Base-by-base conservation (phyloP, 306 rosid genomes). In the Alnus glutinosa region DNA sequence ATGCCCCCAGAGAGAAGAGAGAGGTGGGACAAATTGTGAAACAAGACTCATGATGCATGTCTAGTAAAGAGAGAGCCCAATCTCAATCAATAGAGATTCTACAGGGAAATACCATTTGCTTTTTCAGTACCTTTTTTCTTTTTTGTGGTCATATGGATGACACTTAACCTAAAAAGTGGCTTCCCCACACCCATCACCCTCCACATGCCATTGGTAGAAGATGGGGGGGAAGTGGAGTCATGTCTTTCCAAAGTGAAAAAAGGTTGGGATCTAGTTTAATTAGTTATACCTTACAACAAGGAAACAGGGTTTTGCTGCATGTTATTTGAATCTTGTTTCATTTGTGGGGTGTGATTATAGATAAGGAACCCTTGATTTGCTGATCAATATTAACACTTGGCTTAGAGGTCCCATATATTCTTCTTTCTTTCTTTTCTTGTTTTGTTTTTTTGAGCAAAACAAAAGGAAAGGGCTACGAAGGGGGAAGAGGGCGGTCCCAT, bases 31-130 rank as follows among this genome's bases (percentile, higher is more conserved):
- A 90, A 82, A 85, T 74, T 85, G 87, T 87, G 92, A 89, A 86
- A 79, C 82, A 88, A 85, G 74, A 84, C 51, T 88, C 91, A 92
- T 90, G 93, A 92, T 94, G 83, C 84, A 77, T 94, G 97, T 92
- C 94, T 84, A 68, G 57, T 79, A 90, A 94, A 94, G 94, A 44
- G 79, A 85, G 79, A 84, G 77, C 86, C 81, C 84, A 76, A 73
- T 90, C 97, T 85, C 92, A 81, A 88, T 91, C 90, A 87, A 75
- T 77, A 55, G 67, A 90, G 89, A 92, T 89, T 88, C 88, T 47
- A 88, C 73, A 81, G 84, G 79, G 80, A 86, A 88, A 88, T 73
- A 80, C 66, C 81, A 82, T 70, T 77, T 79, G 75, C 90, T 86
- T 93, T 89, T 85, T 54, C 80, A 73, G 79, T 55, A 71, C 83